These are phyloP conservation scores for Candida glucosophila DNA, from an alignment of 1,139 yeast genomes.

Conservation along the genomic window DNA sequence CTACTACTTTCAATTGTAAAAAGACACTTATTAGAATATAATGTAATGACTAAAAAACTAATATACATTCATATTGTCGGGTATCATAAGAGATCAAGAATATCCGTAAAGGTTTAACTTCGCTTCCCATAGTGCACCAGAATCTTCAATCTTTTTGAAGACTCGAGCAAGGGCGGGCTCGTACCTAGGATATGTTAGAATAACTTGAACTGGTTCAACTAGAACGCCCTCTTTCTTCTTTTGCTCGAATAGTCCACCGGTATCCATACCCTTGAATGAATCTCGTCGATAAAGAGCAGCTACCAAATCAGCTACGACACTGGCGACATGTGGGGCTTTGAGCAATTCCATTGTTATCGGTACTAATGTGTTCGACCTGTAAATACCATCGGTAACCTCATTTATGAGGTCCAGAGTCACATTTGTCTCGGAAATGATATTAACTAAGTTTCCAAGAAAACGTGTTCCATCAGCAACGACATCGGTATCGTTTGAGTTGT, in stretches of 20 bases:
- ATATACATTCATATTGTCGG: too few relatives aligned
- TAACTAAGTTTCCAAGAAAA: slow-evolving; percentile 25
- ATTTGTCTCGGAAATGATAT: slow-evolving; percentile 18
- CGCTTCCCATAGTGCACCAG: slow-evolving; percentile 24
- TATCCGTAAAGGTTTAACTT: slow-evolving; percentile 30
- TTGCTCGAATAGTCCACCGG: slow-evolving; percentile 12
- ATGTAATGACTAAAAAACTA: too few relatives aligned
- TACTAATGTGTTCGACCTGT: slow-evolving; percentile 21
- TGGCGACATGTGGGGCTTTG: slow-evolving; percentile 15
- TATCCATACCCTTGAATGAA: slow-evolving; percentile 21
- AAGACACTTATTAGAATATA: too few relatives aligned
- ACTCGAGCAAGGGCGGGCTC: slow-evolving; percentile 27
- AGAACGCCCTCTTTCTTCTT: slow-evolving; percentile 18
- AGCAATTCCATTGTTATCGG: slow-evolving; percentile 21
- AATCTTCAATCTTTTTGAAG: slow-evolving; percentile 23
- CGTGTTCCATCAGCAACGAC: slow-evolving; percentile 29
- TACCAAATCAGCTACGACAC: slow-evolving; percentile 16
- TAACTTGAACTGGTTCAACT: slow-evolving; percentile 15
- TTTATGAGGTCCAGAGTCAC: slow-evolving; percentile 16
- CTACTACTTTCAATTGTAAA: too few relatives aligned
- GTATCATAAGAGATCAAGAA: too few relatives aligned
- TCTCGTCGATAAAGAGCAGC: slow-evolving; percentile 25
- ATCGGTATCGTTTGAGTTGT: slow-evolving; percentile 20
- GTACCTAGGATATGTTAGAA: slow-evolving; percentile 21
- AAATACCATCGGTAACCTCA: slow-evolving; percentile 22